phyloP scores from a whole-genome alignment of 2,329 filamentous ascomycete species.

The Alternaria rosae region DNA sequence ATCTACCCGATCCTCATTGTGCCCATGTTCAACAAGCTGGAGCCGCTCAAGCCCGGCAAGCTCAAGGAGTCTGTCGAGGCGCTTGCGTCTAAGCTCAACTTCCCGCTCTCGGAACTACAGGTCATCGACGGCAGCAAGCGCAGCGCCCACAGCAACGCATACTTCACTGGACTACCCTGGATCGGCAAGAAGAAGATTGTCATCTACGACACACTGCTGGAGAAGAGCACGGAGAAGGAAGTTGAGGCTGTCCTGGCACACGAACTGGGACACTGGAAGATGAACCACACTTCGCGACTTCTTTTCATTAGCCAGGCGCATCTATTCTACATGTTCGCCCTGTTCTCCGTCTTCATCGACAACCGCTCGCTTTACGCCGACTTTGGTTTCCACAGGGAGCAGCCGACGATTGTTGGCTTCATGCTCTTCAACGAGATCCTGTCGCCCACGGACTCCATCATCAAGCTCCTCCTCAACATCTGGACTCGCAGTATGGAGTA shows the following conservation, averaged over 20 bases:
- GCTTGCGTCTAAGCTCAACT: slow-evolving; percentile 82
- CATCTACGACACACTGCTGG: slow-evolving; percentile 96
- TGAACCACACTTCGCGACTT: slow-evolving; percentile 91
- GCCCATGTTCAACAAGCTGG: slow-evolving; percentile 97
- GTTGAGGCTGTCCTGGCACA: slow-evolving; percentile 95
- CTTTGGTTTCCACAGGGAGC: slow-evolving; percentile 84
- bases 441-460: slow-evolving; percentile 88
- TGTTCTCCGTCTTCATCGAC: slow-evolving; percentile 98
- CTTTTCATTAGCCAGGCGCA: slow-evolving; percentile 84
- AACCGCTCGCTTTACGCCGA: slow-evolving; percentile 89
- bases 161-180: slow-evolving; percentile 98
- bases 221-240: slow-evolving; percentile 91
- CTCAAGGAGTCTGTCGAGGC: slow-evolving; percentile 89
- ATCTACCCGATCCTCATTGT: slow-evolving; percentile 95
- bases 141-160: slow-evolving; percentile 87
- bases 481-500: slow-evolving; percentile 95
- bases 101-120: slow-evolving; percentile 90
- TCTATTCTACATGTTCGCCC: slow-evolving; percentile 93
- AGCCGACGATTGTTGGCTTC: slow-evolving; percentile 96
- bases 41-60: slow-evolving; percentile 83
- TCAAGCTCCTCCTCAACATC: slow-evolving; percentile 96
- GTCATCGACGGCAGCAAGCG: slow-evolving; percentile 94
- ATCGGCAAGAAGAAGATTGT: slow-evolving; percentile 94
- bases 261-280: slow-evolving; percentile 95
- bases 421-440: slow-evolving; percentile 97